phyloP scores from a whole-genome alignment of 2,329 filamentous ascomycete genomes.

The Fusarium sp. region DNA sequence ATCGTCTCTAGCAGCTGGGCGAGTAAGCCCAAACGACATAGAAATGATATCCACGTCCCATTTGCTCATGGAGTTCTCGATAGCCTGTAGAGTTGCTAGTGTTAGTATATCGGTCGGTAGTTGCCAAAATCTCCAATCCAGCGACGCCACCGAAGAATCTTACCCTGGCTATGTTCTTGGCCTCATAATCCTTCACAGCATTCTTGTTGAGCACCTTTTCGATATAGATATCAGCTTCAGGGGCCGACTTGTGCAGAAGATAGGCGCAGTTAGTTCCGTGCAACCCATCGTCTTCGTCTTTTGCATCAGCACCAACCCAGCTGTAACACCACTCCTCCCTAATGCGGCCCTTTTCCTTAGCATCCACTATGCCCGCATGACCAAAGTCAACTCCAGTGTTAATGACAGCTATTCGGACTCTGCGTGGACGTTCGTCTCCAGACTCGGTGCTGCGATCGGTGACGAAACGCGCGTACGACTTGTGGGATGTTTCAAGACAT shows the following conservation, averaged over 20 bases:
- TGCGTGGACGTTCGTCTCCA: not conserved
- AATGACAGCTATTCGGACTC: not conserved
- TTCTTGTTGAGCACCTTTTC: not conserved
- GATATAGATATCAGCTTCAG: not conserved
- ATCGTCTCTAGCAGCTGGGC: not conserved
- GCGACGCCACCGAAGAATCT: not conserved
- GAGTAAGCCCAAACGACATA: not conserved
- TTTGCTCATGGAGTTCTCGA: rapidly evolving
- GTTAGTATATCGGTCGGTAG: not conserved
- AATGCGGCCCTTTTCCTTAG: not conserved
- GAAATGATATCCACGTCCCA: not conserved
- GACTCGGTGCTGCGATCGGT: not conserved
- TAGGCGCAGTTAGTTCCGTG: not conserved
- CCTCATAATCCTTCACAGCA: not conserved
- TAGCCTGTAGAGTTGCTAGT: not conserved
- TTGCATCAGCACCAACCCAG: not conserved
- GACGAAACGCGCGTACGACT: not conserved
- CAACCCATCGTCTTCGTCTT: not conserved
- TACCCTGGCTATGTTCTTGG: not conserved
- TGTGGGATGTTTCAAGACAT: not conserved
- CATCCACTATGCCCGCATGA: not conserved
- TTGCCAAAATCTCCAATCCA: not conserved
- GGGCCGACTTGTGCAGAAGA: not conserved
- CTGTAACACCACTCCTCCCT: not conserved
- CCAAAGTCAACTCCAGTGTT: not conserved